Evolutionary conservation across 306 rosid species (phyloP).

Genomic region (Medicago arabica): DNA sequence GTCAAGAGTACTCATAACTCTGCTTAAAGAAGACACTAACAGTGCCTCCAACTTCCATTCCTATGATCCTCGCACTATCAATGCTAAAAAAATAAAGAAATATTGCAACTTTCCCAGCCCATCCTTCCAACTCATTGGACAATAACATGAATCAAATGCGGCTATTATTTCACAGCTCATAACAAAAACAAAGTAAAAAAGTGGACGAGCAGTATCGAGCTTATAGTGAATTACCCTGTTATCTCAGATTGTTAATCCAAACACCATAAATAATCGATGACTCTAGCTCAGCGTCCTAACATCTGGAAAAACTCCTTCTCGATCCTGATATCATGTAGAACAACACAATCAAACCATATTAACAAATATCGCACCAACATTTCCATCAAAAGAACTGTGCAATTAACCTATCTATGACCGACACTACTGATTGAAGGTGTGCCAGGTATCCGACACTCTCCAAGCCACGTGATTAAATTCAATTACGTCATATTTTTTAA

Average conservation of each 20-base stretch:
- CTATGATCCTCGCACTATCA: neutral
- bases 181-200: neutral
- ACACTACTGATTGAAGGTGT: too few relatives aligned
- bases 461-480: too few relatives aligned
- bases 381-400: constrained; percentile 8
- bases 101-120: constrained; percentile 28
- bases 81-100: constrained; percentile 6
- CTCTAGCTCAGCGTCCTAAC: constrained; percentile 40
- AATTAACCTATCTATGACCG: neutral
- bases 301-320: constrained; percentile 54
- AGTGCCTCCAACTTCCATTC: constrained; percentile 19
- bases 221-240: constrained; percentile 50
- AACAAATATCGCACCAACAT: constrained; percentile 44
- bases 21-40: neutral
- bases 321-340: constrained; percentile 57
- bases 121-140: neutral
- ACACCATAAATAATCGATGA: constrained; percentile 39
- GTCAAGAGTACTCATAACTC: neutral
- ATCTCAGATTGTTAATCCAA: constrained; percentile 58
- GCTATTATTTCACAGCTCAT: neutral
- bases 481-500: too few relatives aligned
- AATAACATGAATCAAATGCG: constrained; percentile 1
- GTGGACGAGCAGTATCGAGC: neutral
- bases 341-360: constrained; percentile 53
- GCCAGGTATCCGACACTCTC: too few relatives aligned